phyloP scores from a whole-genome alignment of 176 grass and related monocot species.

The bread wheat (Triticum aestivum) region IWGSC_CS_RefSeq_v2.1 NC_057809.1:490943877-490944376 shows the following conservation, averaged over 20 bases:
- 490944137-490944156: not conserved
- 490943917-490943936: not conserved
- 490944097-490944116: slow-evolving; percentile 24
- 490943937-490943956: not conserved
- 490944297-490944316: not conserved
- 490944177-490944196: not conserved
- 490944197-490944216: not conserved
- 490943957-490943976: not conserved
- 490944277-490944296: not conserved
- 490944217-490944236: not conserved
- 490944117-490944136: not conserved
- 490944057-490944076: slow-evolving; percentile 80
- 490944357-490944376: not conserved
- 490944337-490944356: not conserved
- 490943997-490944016: slow-evolving; percentile 58
- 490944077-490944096: slow-evolving; percentile 58
- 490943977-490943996: not conserved
- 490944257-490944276: not conserved
- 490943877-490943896: slow-evolving; percentile 71
- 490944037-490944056: slow-evolving; percentile 65
- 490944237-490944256: not conserved
- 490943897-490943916: slow-evolving; percentile 60
- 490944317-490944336: not conserved
- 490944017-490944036: slow-evolving; percentile 76
- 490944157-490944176: not conserved